Percentiles rank a stretch among this genome's conserved stretches.
Evolutionary conservation across 441 rosid species (phyloP).

Genomic region (Euphorbia schlechtendalii): DNA sequence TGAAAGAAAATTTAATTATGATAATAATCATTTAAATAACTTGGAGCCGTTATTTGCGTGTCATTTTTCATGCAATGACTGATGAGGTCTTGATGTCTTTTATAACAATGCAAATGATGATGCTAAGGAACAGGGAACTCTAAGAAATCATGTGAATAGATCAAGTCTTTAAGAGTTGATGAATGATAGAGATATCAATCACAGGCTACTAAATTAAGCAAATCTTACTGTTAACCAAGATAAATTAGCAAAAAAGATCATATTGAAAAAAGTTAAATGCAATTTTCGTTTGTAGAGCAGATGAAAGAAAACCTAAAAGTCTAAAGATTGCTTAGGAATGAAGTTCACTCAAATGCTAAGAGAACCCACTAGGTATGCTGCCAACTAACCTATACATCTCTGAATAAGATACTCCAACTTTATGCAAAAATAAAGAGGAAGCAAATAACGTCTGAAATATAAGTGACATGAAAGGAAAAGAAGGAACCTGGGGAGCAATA

Average conservation of each 20-base stretch:
- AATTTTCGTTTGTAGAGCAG: background rate
- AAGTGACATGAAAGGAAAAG: slow-evolving; percentile 23
- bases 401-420: slow-evolving; percentile 32
- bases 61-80: background rate
- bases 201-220: slow-evolving; percentile 10
- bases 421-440: slow-evolving; percentile 5
- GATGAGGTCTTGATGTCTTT: background rate
- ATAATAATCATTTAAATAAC: background rate
- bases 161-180: background rate
- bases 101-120: slow-evolving; percentile 1
- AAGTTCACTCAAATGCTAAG: slow-evolving; percentile 19
- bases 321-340: slow-evolving; percentile 29
- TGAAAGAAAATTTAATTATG: background rate
- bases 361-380: slow-evolving; percentile 12
- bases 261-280: background rate
- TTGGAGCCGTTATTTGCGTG: background rate
- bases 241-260: background rate
- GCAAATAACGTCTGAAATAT: slow-evolving; percentile 3
- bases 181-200: background rate
- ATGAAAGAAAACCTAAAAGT: background rate
- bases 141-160: background rate
- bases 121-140: background rate
- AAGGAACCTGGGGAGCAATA: slow-evolving; percentile 28
- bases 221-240: background rate
- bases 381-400: slow-evolving; percentile 19